Evolutionary conservation across 305 asterid species (phyloP).

Genomic region (Solanum aculeatissimum): DNA sequence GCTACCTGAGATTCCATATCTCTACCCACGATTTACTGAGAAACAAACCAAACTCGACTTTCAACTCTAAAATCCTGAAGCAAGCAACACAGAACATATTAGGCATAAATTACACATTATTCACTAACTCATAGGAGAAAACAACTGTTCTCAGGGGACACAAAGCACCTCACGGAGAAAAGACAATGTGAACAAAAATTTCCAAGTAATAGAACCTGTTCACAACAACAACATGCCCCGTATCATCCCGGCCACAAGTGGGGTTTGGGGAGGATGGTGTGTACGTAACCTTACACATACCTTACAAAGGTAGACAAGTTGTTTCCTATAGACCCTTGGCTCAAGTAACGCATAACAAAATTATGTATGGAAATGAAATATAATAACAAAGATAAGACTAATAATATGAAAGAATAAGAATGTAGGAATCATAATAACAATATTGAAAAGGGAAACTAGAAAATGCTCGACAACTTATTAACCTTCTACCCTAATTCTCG

Average conservation of each 20-base stretch:
- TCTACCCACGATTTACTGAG: conserved; percentile 28
- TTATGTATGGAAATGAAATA: not conserved
- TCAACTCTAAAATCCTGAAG: not conserved
- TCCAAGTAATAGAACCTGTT: not conserved
- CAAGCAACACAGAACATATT: not conserved
- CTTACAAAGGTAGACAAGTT: not conserved
- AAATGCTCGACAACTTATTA: not conserved
- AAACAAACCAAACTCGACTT: not conserved
- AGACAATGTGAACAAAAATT: not conserved
- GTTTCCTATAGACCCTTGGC: not conserved
- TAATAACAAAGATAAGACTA: not conserved
- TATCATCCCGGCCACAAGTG: not conserved
- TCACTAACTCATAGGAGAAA: not conserved
- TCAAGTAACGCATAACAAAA: not conserved
- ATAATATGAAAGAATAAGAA: not conserved
- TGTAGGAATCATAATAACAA: not conserved
- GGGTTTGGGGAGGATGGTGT: not conserved
- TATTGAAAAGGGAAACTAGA: not conserved
- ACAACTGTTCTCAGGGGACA: not conserved
- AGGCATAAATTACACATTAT: not conserved
- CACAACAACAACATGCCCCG: not conserved
- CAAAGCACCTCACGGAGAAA: not conserved
- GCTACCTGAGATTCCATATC: conserved; percentile 39
- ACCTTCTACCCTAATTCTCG: not conserved
- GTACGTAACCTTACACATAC: not conserved